Evolutionary conservation across 192 early-diverging fungal genomes (phyloP), one percentile per base, ranked within the genome.

Genomic region (Podila clonocystis): DNA sequence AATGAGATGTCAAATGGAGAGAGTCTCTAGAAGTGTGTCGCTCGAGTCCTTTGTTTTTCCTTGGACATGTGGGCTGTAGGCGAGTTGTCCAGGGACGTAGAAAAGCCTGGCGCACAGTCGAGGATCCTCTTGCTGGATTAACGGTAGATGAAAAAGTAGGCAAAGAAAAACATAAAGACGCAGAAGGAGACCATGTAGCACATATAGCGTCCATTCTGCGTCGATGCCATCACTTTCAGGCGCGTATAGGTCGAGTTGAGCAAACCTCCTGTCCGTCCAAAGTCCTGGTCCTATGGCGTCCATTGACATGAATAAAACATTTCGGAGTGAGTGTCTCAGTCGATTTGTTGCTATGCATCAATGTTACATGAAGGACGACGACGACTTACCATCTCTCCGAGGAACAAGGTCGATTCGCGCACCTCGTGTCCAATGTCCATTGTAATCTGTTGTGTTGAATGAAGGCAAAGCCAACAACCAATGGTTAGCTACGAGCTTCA

Each of bases 171-270:
- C 50, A 70, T 55, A 58, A 78, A 72, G 13, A 78, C 62, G 33
- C 68, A 78, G 69, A 78, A 78, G n/a, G 69, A 66, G 58, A 78
- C 65, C 75, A 78, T 78, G 28, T 78, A 78, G 59, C 75, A 78
- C 75, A 78, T 78, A 41, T 78, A 78, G 15, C 75, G 75, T 33
- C 75, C 75, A 22, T 78, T 78, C 50, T 78, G 75, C 4, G 75
- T 78, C 45, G 75, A 78, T 11, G 75, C 75, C 75, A 78, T 78
- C 24, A 78, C 75, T 58, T 78, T 78, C 5, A 78, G 75, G 12
- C 64, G 63, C 7, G 75, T 78, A 55, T 72, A 78, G 24, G 75
- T 78, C 31, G 75, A 66, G 58, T 78, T 72, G 5, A 78, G 59
- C 59, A 78, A 63, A 20, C 75, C 75, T 66, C 75, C 75, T 63